Evolutionary conservation across 2,329 filamentous ascomycete species (phyloP), one percentile per base, ranked within the genome.

Genomic region (Penicillium sp.): DNA sequence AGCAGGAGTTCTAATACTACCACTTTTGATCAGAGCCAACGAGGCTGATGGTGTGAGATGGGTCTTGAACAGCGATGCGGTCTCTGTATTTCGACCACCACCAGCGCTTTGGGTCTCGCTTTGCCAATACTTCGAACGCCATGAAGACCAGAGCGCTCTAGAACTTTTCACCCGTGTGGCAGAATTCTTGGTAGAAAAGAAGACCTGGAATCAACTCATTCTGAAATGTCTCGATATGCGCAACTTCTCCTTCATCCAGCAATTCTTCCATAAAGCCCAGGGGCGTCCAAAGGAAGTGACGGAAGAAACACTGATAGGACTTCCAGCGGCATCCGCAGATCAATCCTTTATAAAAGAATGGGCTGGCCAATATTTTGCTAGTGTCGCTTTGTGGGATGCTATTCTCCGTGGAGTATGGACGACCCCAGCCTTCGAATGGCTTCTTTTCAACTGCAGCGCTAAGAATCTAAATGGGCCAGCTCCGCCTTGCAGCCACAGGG

Each of bases 161-260:
- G 28, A 30, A 14, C 16, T 30, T 45, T 59, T 59, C 43, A 35
- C 43, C 43, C 35, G 18, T 24, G 57, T 56, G 24, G 57, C 57
- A 20, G 20, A 49, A 35, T 56, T 49, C 16, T 9, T 59, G 14
- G 47, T 56, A 9, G 14, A 59, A 43, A 47, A 49, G 16, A 42
- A 23, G n/a, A 53, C 45, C 14, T 59, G 57, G 57, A 18, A 52
- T 35, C 42, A 14, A 12, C 43, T 49, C 23, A 45, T 59, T 28
- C 57, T 59, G 24, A 28, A 21, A 23, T 59, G 57, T 24, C 57
- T 59, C 33, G 23, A 53, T 26, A 26, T 49, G 35, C 14, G 43
- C 33, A 59, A 52, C 42, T 53, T 59, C 21, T n/a, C 20, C n/a
- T 59, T 59, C 26, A 30, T 48, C n/a, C 50, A 56, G 49, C 57